Percentiles rank a stretch among this genome's conserved stretches.
Conservation (phyloP, 345 rosid species). For the Trapa bicornis region DNA sequence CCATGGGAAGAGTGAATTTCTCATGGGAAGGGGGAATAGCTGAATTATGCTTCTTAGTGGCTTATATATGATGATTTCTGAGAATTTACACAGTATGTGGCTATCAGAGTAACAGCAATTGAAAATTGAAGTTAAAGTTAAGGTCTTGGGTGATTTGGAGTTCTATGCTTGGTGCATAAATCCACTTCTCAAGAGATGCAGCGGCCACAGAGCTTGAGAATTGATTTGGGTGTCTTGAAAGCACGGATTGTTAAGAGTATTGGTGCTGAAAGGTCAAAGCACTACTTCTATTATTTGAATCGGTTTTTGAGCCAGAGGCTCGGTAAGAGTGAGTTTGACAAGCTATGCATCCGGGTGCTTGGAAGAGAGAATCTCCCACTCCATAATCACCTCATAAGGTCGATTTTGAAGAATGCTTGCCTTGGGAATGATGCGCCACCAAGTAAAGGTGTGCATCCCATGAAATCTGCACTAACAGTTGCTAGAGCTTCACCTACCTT, state of each 20-base stretch:
- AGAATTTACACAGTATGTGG: neutral
- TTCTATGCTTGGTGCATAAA: conserved; percentile 36
- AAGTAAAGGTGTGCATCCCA: conserved; percentile 30
- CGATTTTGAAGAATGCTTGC: conserved; percentile 74
- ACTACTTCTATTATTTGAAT: conserved; percentile 59
- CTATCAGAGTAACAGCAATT: neutral
- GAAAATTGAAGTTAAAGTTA: conserved; percentile 3
- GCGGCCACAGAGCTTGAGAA: conserved; percentile 61
- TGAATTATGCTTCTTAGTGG: conserved; percentile 9
- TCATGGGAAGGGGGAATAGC: conserved; percentile 23
- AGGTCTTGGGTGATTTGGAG: conserved; percentile 11
- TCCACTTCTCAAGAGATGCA: conserved; percentile 55
- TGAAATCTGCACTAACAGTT: conserved; percentile 32
- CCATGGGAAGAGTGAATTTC: conserved; percentile 21
- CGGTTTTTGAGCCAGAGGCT: conserved; percentile 78
- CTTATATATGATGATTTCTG: neutral
- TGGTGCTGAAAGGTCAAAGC: conserved; percentile 72
- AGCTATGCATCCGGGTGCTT: conserved; percentile 53
- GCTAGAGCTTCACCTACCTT: conserved; percentile 24
- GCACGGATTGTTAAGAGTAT: conserved; percentile 65
- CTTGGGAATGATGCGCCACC: conserved; percentile 58
- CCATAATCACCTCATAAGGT: conserved; percentile 71
- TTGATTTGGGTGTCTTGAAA: conserved; percentile 72
- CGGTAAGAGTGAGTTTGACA: conserved; percentile 73
- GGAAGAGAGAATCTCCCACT: conserved; percentile 84